Conservation (phyloP, 108 stramenopile species). For the Cyclostephanos tholiformis region DNA sequence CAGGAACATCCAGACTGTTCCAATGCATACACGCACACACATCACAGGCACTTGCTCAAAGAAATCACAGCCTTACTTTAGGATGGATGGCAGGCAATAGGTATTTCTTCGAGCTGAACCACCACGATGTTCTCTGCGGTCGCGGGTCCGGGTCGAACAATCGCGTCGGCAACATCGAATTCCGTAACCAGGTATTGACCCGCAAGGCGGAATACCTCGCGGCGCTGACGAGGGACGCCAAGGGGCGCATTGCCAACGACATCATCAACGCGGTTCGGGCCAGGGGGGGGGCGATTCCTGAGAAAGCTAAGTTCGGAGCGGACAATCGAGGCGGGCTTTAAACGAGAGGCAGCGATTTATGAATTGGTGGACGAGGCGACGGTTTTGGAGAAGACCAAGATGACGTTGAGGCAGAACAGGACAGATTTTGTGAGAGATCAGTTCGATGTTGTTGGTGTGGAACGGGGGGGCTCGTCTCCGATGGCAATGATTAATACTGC, state of each 20-base stretch:
- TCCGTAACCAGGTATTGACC: constrained; percentile 29
- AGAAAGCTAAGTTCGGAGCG: constrained; percentile 37
- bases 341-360: constrained; percentile 26
- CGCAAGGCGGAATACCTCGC: constrained; percentile 50
- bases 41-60: no score
- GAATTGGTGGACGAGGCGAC: constrained; percentile 49
- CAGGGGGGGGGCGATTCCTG: constrained; percentile 58
- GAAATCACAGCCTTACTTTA: no score
- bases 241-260: constrained; percentile 43
- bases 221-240: constrained; percentile 42
- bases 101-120: constrained; percentile 29
- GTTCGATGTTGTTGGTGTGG: neutral
- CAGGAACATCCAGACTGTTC: no score
- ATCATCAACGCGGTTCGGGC: constrained; percentile 36
- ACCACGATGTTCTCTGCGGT: constrained; percentile 47
- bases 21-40: no score
- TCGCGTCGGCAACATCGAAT: constrained; percentile 38
- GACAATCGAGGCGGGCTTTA: constrained; percentile 26
- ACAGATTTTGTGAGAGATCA: constrained; percentile 28
- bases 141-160: constrained; percentile 50
- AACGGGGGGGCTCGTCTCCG: constrained; percentile 7
- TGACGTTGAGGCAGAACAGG: constrained; percentile 56
- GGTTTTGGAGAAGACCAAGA: constrained; percentile 59
- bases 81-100: constrained; percentile 6
- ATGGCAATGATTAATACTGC: neutral